A percentile compares a stretch with the other conserved stretches of the same genome.
Conservation (phyloP, 306 rosid genomes). For the Quercus berberidifolia region DNA sequence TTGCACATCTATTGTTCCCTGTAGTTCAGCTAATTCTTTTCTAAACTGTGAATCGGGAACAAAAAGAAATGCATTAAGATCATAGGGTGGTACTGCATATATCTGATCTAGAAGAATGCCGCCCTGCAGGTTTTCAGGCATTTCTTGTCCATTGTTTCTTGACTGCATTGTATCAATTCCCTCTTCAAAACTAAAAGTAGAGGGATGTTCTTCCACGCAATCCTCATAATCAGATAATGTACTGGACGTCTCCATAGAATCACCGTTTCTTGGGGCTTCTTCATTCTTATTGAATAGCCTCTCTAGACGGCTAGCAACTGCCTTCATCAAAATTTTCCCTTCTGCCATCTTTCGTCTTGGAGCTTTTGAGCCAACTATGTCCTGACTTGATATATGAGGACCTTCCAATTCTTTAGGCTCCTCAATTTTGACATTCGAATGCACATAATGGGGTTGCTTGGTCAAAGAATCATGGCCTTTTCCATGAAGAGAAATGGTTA, state of each 20-base stretch:
- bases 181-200: slow-evolving; percentile 56
- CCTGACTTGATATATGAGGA: slow-evolving; percentile 21
- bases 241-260: slow-evolving; percentile 50
- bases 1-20: slow-evolving; percentile 55
- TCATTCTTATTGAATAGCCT: slow-evolving; percentile 63
- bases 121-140: slow-evolving; percentile 63
- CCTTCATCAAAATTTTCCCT: slow-evolving; percentile 54
- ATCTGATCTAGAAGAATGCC: slow-evolving; percentile 71
- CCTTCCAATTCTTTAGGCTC: slow-evolving; percentile 31
- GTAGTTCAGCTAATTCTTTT: slow-evolving; percentile 59
- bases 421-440: slow-evolving; percentile 24
- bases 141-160: slow-evolving; percentile 36
- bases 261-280: slow-evolving; percentile 30
- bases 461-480: slow-evolving; percentile 26
- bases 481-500: slow-evolving; percentile 61
- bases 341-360: slow-evolving; percentile 32
- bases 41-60: slow-evolving; percentile 64
- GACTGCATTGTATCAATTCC: slow-evolving; percentile 55
- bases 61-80: slow-evolving; percentile 62
- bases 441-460: slow-evolving; percentile 23
- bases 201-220: slow-evolving; percentile 29
- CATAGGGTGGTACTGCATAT: slow-evolving; percentile 41
- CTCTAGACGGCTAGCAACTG: slow-evolving; percentile 40
- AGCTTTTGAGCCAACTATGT: slow-evolving; percentile 18
- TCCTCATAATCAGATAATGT: slow-evolving; percentile 56